phyloP scores from a whole-genome alignment of 495 filamentous ascomycete genomes.

The Endocarpon pusillum region DNA sequence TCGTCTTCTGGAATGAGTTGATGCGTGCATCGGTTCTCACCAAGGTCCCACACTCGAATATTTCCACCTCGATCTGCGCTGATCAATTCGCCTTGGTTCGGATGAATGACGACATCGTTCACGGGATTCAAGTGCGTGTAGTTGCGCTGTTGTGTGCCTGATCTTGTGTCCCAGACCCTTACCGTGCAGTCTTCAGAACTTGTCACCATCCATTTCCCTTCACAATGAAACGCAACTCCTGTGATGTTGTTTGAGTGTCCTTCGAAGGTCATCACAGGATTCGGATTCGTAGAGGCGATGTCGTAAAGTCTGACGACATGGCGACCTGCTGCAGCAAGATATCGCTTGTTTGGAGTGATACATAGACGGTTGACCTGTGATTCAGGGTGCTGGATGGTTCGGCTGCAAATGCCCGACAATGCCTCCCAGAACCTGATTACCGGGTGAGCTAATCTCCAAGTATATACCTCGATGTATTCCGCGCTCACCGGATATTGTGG shows the following conservation, averaged over 20 bases:
- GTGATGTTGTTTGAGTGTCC: conserved; percentile 93
- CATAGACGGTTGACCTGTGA: conserved; percentile 97
- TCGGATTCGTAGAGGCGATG: conserved; percentile 89
- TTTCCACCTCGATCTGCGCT: conserved; percentile 87
- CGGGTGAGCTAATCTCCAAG: background rate
- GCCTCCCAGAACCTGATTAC: conserved; percentile 83
- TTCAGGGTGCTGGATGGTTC: conserved; percentile 92
- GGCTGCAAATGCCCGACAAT: conserved; percentile 89
- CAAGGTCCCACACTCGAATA: conserved; percentile 89
- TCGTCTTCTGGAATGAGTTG: conserved; percentile 95
- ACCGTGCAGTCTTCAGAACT: conserved; percentile 93
- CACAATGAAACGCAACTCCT: conserved; percentile 91
- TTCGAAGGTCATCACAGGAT: conserved; percentile 79
- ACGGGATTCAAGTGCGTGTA: conserved; percentile 76
- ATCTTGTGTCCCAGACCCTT: conserved; percentile 96
- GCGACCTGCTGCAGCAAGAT: conserved; percentile 84
- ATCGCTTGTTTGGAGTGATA: conserved; percentile 95
- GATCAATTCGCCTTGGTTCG: conserved; percentile 94
- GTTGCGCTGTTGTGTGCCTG: conserved; percentile 73
- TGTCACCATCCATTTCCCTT: conserved; percentile 99
- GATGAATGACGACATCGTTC: conserved; percentile 90
- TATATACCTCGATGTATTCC: conserved; percentile 1
- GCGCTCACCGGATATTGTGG: conserved; percentile 82
- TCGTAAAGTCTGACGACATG: conserved; percentile 94
- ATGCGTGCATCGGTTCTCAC: conserved; percentile 92